Evolutionary conservation across 2,329 filamentous ascomycete species (phyloP).

Genomic region (Alternaria gaisen): DNA sequence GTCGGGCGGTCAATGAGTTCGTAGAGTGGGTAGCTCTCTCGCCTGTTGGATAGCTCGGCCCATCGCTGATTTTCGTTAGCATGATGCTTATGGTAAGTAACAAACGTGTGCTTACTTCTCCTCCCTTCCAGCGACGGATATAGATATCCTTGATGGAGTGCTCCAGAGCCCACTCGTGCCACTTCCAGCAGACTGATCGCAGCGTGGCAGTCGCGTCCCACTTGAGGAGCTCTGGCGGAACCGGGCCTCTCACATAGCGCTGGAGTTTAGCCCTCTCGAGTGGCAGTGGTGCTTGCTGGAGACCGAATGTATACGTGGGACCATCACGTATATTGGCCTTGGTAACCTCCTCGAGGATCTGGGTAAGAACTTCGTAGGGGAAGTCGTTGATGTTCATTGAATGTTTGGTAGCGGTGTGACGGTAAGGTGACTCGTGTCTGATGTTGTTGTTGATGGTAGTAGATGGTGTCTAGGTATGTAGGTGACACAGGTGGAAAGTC

Average conservation of each 20-base stretch:
- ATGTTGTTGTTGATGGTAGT: neutral
- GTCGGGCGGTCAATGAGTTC: slow-evolving; percentile 58
- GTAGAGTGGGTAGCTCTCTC: slow-evolving; percentile 57
- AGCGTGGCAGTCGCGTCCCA: slow-evolving; percentile 62
- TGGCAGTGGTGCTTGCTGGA: slow-evolving; percentile 59
- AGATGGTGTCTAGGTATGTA: neutral
- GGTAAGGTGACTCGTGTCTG: slow-evolving; percentile 24
- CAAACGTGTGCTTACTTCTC: slow-evolving; percentile 41
- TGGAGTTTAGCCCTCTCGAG: slow-evolving; percentile 56
- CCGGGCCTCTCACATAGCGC: slow-evolving; percentile 61
- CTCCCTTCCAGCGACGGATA: slow-evolving; percentile 62
- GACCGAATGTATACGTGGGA: slow-evolving; percentile 62
- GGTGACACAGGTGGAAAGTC: slow-evolving; percentile 14
- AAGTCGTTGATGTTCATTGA: slow-evolving; percentile 60
- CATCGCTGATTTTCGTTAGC: slow-evolving; percentile 55
- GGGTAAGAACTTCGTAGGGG: slow-evolving; percentile 61
- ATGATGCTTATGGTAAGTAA: neutral
- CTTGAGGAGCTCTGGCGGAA: slow-evolving; percentile 60
- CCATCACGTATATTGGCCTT: slow-evolving; percentile 58
- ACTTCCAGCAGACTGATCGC: slow-evolving; percentile 59
- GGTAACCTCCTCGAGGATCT: slow-evolving; percentile 61
- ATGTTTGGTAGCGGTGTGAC: slow-evolving; percentile 18
- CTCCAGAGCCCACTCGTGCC: slow-evolving; percentile 63
- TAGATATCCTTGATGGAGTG: slow-evolving; percentile 62
- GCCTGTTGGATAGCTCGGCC: slow-evolving; percentile 57